Conservation (phyloP, 2,329 filamentous ascomycete genomes). For the Hypoxylon sp. region DNA sequence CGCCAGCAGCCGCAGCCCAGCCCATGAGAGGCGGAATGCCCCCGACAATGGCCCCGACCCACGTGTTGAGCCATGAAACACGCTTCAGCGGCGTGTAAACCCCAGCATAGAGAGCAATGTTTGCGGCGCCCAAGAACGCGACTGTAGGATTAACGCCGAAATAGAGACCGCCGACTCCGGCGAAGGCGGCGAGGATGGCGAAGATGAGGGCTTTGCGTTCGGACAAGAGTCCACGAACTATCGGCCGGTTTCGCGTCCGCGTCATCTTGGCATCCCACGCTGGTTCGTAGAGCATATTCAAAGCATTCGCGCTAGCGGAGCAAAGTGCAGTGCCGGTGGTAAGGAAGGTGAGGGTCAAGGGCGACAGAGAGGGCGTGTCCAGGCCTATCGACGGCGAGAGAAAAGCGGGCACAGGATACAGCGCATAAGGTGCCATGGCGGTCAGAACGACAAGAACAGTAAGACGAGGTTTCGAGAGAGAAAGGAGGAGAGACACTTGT, state of each 20-base stretch:
- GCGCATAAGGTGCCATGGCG: conserved; percentile 89
- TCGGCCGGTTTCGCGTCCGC: conserved; percentile 89
- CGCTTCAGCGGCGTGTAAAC: conserved; percentile 95
- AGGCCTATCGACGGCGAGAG: conserved; percentile 75
- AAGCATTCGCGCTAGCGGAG: conserved; percentile 90
- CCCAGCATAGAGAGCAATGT: conserved; percentile 91
- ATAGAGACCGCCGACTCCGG: conserved; percentile 82
- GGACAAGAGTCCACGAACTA: conserved; percentile 85
- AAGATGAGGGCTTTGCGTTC: conserved; percentile 81
- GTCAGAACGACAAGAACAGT: conserved; percentile 92
- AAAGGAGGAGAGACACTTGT: conserved; percentile 83
- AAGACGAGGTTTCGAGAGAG: conserved; percentile 94
- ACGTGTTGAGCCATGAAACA: conserved; percentile 89
- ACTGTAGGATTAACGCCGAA: conserved; percentile 95
- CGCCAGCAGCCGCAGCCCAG: conserved; percentile 94
- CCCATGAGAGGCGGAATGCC: conserved; percentile 97
- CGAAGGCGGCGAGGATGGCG: conserved; percentile 77
- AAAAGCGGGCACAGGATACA: conserved; percentile 93
- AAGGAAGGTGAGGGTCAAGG: conserved; percentile 91
- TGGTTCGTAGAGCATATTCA: conserved; percentile 98
- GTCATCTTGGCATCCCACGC: conserved; percentile 93
- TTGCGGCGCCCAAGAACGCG: conserved; percentile 84
- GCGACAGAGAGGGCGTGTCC: conserved; percentile 84
- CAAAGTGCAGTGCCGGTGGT: conserved; percentile 90
- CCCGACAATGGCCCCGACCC: conserved; percentile 93